A percentile compares a stretch with the other conserved stretches of the same genome.
Evolutionary conservation across 345 rosid genomes (phyloP).

Genomic region (Euphorbia lathyris): DNA sequence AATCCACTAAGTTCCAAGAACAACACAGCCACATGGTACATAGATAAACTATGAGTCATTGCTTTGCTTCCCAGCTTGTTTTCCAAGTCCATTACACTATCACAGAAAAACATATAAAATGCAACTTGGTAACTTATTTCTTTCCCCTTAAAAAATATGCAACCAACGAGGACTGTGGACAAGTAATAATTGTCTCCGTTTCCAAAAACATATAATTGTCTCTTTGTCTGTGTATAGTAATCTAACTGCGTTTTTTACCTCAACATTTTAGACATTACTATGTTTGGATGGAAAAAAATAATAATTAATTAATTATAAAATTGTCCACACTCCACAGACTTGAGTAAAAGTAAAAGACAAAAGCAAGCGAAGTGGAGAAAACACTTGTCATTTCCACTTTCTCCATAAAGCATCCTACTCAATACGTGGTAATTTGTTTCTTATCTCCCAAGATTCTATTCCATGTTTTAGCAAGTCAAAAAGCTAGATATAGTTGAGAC

Average conservation of each 20-base stretch:
- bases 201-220: too few relatives aligned
- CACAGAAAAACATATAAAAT: neutral
- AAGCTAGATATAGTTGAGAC: neutral
- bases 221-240: too few relatives aligned
- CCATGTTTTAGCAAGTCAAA: neutral
- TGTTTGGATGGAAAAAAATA: neutral
- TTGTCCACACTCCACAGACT: neutral
- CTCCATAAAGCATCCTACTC: neutral
- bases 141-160: too few relatives aligned
- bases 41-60: neutral
- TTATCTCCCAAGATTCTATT: neutral
- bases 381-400: neutral
- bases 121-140: too few relatives aligned
- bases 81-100: neutral
- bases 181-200: neutral
- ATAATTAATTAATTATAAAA: neutral
- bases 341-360: neutral
- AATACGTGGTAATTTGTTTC: neutral
- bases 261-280: neutral
- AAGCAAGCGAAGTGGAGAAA: neutral
- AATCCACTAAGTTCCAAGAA: slow-evolving; percentile 1
- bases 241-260: neutral
- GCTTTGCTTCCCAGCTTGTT: neutral
- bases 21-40: neutral
- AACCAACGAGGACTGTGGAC: too few relatives aligned